Conservation (phyloP, 768 basidiomycete species). For the Grammothele lineata region DNA sequence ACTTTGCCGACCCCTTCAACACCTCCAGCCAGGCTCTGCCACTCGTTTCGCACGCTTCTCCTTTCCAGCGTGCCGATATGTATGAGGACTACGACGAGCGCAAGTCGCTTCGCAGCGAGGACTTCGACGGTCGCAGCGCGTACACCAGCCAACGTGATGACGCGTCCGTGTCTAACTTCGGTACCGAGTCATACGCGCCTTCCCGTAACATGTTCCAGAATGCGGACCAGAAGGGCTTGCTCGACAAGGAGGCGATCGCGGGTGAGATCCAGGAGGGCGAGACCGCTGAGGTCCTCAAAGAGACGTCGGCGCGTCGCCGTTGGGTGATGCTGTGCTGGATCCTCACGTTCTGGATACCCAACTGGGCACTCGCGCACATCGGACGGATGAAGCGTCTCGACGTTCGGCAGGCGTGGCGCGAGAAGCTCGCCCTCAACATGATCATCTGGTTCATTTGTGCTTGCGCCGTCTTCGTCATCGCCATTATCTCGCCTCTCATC, state of each 20-base stretch:
- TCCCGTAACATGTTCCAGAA: constrained; percentile 95
- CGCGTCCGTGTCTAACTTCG: constrained; percentile 76
- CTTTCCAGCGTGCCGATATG: constrained; percentile 70
- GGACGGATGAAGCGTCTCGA: constrained; percentile 95
- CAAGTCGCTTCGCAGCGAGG: constrained; percentile 69
- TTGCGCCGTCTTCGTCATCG: constrained; percentile 91
- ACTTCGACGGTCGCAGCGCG: constrained; percentile 75
- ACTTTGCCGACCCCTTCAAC: constrained; percentile 49
- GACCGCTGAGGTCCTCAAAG: constrained; percentile 82
- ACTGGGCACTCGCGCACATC: constrained; percentile 56
- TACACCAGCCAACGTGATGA: constrained; percentile 78
- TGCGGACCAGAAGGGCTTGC: constrained; percentile 64
- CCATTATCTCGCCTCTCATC: constrained; percentile 79
- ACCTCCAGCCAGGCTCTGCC: constrained; percentile 73
- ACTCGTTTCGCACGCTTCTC: constrained; percentile 77
- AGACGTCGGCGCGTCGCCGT: constrained; percentile 70
- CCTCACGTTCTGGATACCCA: constrained; percentile 91
- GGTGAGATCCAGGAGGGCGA: constrained; percentile 87
- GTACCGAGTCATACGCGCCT: constrained; percentile 91
- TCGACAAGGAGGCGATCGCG: constrained; percentile 80
- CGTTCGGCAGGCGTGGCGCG: constrained; percentile 94
- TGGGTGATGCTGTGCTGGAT: constrained; percentile 90
- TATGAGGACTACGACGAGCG: constrained; percentile 79
- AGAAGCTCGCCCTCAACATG: constrained; percentile 92
- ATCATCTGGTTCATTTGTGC: constrained; percentile 93